These are phyloP conservation scores for Cyclostephanos tholiformis DNA, from an alignment of 108 stramenopile species.

Conservation along the genomic window DNA sequence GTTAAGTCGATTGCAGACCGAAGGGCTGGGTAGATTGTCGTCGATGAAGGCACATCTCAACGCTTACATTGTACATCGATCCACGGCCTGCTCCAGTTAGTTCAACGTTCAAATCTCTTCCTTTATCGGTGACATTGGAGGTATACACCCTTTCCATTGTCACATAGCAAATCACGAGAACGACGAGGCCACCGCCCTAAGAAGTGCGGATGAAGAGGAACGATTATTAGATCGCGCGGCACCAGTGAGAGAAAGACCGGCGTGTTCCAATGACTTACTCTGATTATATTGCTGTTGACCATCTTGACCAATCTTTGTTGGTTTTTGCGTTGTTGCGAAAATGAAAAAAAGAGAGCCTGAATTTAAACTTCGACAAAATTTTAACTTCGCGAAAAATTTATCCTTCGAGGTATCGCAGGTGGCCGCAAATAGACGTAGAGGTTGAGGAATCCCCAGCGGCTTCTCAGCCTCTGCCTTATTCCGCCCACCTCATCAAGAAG, in stretches of 20 bases:
- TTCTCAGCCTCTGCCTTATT: no score
- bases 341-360: neutral
- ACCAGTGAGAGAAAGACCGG: neutral
- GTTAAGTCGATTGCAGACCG: neutral
- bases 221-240: slow-evolving; percentile 1
- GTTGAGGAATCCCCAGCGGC: no score
- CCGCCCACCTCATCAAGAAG: no score
- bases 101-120: slow-evolving; percentile 7
- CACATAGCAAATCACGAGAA: slow-evolving; percentile 40
- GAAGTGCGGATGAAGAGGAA: neutral
- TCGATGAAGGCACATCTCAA: neutral
- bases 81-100: slow-evolving; percentile 38
- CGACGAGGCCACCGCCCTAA: slow-evolving; percentile 46
- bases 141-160: slow-evolving; percentile 26
- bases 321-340: neutral
- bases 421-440: no score
- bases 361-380: neutral
- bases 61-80: slow-evolving; percentile 56
- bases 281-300: slow-evolving; percentile 46
- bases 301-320: slow-evolving; percentile 2
- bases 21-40: neutral
- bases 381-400: no score
- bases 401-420: no score
- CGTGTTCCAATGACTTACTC: slow-evolving; percentile 21
- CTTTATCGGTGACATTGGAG: slow-evolving; percentile 13